Conservation (phyloP, 257 asterid genomes). For the Capsicum pubescens region DNA sequence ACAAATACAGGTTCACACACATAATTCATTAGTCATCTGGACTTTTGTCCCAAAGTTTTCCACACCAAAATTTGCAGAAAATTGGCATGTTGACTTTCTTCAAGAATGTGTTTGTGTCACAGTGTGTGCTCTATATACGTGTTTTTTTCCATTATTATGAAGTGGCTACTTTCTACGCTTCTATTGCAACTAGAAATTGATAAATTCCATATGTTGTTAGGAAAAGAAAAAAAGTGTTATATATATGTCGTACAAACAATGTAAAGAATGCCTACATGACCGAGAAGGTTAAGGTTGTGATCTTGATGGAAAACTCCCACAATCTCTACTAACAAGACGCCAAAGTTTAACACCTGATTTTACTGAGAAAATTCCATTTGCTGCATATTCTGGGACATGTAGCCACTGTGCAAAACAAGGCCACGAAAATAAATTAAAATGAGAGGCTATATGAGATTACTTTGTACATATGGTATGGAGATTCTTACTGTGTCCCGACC, state of each 20-base stretch:
- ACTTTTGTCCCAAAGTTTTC: too few species aligned
- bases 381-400: slow-evolving; percentile 50
- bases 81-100: too few species aligned
- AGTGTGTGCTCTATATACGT: too few species aligned
- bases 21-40: too few species aligned
- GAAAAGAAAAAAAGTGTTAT: neutral
- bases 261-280: slow-evolving; percentile 29
- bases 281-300: slow-evolving; percentile 41
- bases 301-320: neutral
- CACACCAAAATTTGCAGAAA: too few species aligned
- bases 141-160: too few species aligned
- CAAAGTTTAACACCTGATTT: too few species aligned
- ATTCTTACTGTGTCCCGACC: slow-evolving; percentile 43
- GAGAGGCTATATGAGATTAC: neutral
- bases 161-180: too few species aligned
- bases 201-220: neutral
- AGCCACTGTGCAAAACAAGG: slow-evolving; percentile 36
- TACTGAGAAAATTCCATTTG: slow-evolving; percentile 34
- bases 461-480: neutral
- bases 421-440: too few species aligned
- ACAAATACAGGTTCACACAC: too few species aligned
- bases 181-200: neutral
- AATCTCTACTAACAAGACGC: too few species aligned
- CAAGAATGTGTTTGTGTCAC: too few species aligned
- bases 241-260: neutral